phyloP scores from a whole-genome alignment of 768 basidiomycete species.

The Mycena crocata region DNA sequence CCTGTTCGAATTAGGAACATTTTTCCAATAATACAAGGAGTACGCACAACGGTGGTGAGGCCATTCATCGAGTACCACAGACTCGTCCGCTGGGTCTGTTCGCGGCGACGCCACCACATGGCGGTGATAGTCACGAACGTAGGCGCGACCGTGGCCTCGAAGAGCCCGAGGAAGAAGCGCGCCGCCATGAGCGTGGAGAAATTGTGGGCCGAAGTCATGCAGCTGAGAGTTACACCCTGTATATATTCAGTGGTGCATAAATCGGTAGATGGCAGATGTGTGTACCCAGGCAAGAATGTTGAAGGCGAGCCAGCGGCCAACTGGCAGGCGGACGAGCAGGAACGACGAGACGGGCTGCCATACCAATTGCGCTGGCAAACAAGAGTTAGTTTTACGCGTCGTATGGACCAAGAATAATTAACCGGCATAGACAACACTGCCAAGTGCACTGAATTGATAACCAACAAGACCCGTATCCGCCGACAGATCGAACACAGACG shows the following conservation, averaged over 20 bases:
- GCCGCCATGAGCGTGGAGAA: slow-evolving; percentile 27
- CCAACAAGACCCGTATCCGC: slow-evolving; percentile 25
- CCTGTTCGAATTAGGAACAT: neutral
- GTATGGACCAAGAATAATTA: neutral
- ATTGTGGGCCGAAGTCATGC: slow-evolving; percentile 29
- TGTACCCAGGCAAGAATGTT: slow-evolving; percentile 49
- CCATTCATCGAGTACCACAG: slow-evolving; percentile 36
- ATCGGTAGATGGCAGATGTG: neutral
- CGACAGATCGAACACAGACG: slow-evolving; percentile 27
- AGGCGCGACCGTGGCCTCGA: slow-evolving; percentile 32
- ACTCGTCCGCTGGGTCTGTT: slow-evolving; percentile 29
- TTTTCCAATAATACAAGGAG: neutral
- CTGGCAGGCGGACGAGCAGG: slow-evolving; percentile 38
- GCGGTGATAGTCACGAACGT: slow-evolving; percentile 36
- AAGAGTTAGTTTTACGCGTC: neutral
- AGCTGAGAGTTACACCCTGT: slow-evolving; percentile 28
- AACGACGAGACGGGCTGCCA: slow-evolving; percentile 35
- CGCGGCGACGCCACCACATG: slow-evolving; percentile 36
- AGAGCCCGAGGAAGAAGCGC: slow-evolving; percentile 34
- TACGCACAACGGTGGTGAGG: slow-evolving; percentile 29
- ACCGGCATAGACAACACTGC: slow-evolving; percentile 33
- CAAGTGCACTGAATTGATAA: slow-evolving; percentile 29
- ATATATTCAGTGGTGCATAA: neutral
- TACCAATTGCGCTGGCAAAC: slow-evolving; percentile 27
- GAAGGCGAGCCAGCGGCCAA: slow-evolving; percentile 42